Evolutionary conservation across 2,329 filamentous ascomycete genomes (phyloP).

Genomic region (Sclerotinia subarctica): DNA sequence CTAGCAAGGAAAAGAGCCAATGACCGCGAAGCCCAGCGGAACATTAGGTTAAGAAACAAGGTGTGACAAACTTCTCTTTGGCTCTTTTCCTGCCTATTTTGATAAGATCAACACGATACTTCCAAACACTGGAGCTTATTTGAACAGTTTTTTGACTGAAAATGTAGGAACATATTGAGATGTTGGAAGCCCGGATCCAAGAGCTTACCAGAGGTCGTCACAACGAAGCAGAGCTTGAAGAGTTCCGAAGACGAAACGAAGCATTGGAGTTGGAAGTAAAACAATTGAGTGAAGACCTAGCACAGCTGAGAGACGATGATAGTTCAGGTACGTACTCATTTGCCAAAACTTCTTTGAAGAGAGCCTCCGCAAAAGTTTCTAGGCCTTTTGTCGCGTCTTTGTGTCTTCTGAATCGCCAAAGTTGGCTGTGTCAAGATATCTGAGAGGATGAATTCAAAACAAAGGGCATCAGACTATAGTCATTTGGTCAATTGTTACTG

Average conservation of each 20-base stretch:
- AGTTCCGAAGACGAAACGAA: constrained; percentile 51
- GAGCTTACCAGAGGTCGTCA: constrained; percentile 58
- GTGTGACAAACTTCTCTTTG: background rate
- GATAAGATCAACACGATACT: background rate
- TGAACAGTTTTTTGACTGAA: background rate
- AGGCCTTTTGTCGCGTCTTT: background rate
- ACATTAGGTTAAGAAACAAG: constrained; percentile 44
- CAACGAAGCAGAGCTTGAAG: constrained; percentile 46
- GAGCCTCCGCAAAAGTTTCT: background rate
- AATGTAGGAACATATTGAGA: constrained; percentile 66
- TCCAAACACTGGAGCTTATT: background rate
- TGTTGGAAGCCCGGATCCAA: constrained; percentile 69
- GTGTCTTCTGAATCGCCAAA: background rate
- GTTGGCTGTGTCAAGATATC: background rate
- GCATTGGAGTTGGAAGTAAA: constrained; percentile 52
- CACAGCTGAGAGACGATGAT: constrained; percentile 21
- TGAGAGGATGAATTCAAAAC: background rate
- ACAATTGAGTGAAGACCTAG: constrained; percentile 29
- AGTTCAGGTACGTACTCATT: constrained; percentile 19
- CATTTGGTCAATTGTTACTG: background rate
- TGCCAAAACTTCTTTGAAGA: background rate
- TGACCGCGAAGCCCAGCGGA: constrained; percentile 84
- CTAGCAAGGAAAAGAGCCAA: constrained; percentile 86
- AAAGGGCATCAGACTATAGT: background rate
- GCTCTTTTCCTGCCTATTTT: background rate